phyloP scores from a whole-genome alignment of 805 yeast genomes.

The Peterozyma toletana region DNA sequence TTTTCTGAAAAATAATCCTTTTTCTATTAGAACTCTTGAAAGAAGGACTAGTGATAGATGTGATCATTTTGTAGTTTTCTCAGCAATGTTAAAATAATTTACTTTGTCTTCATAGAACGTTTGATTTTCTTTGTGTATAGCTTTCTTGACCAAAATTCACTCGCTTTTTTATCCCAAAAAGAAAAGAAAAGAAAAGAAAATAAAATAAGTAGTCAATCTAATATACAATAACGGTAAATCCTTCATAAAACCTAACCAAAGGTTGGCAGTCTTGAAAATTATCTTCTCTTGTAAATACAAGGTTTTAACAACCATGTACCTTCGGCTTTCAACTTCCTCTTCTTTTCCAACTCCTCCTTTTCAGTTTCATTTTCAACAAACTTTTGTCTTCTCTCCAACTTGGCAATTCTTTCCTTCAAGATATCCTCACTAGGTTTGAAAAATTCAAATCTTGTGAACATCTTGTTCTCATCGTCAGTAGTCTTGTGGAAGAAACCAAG shows the following conservation, averaged over 20 bases:
- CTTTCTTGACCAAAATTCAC: too few species aligned
- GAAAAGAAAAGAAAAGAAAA: too few species aligned
- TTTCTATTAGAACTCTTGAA: too few species aligned
- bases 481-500: conserved; percentile 82
- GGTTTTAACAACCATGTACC: conserved; percentile 92
- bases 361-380: conserved; percentile 68
- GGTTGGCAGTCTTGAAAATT: conserved; percentile 4
- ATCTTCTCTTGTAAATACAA: conserved; percentile 89
- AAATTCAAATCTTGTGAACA: conserved; percentile 94
- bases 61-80: too few species aligned
- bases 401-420: conserved; percentile 52
- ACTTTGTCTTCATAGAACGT: too few species aligned
- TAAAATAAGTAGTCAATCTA: too few species aligned
- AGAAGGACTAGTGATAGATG: too few species aligned
- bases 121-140: too few species aligned
- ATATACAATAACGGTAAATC: too few species aligned
- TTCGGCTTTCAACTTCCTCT: conserved; percentile 52
- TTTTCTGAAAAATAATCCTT: too few species aligned
- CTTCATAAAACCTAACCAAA: background rate
- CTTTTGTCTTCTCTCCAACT: conserved; percentile 52
- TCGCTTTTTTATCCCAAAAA: too few species aligned
- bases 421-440: conserved; percentile 76
- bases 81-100: too few species aligned
- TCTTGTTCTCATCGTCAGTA: conserved; percentile 82
- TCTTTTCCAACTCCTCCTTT: conserved; percentile 49